Conservation (phyloP, 371 early-diverging fungal genomes). For the Mortierella sp. region DNA sequence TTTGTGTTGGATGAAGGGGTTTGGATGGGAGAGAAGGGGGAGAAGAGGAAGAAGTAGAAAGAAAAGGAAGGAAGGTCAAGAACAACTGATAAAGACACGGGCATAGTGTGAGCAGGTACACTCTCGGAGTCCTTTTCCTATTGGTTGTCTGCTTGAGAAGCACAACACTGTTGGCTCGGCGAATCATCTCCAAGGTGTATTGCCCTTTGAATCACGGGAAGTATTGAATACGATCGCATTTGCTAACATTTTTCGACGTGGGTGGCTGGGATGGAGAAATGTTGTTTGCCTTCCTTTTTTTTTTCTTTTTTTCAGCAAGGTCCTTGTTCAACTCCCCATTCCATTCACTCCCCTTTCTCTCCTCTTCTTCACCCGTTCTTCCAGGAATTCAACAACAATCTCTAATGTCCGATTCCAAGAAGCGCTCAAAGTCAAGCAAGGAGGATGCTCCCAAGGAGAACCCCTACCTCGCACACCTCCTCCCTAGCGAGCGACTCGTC, state of each 20-base stretch:
- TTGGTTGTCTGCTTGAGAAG: not conserved
- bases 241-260: not conserved
- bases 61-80: conserved; percentile 3
- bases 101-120: not conserved
- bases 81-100: not conserved
- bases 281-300: conserved; percentile 15
- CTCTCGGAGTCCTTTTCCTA: not conserved
- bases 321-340: conserved; percentile 3
- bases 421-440: conserved; percentile 32
- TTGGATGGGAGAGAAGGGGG: not conserved
- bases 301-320: conserved; percentile 4
- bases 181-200: not conserved
- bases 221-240: not conserved
- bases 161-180: not conserved
- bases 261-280: not conserved
- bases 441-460: conserved; percentile 61
- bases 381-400: conserved; percentile 13
- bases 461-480: conserved; percentile 75
- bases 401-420: conserved; percentile 39
- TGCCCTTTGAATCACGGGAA: not conserved
- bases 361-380: not conserved
- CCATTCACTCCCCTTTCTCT: not conserved
- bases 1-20: conserved; percentile 11
- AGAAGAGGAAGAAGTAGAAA: not conserved
- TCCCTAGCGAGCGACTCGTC: conserved; percentile 57